Percentiles rank a stretch among this genome's conserved stretches.
phyloP scores from a whole-genome alignment of 805 yeast species.

The Pichia heedii region DNA sequence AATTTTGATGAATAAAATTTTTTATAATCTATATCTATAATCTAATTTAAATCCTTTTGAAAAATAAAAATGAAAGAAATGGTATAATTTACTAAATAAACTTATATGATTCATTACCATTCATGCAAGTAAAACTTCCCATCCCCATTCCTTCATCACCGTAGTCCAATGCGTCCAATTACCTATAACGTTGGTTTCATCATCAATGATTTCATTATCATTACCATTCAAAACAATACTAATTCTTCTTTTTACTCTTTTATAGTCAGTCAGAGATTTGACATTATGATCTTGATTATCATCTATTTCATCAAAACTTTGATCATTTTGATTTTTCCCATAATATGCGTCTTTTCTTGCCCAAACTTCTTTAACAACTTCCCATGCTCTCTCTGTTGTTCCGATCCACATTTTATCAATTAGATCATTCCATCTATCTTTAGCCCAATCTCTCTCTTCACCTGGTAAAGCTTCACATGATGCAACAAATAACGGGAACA shows the following conservation, averaged over 20 bases:
- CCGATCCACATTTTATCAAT: conserved; percentile 54
- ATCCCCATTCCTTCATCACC: conserved; percentile 68
- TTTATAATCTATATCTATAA: too few relatives aligned
- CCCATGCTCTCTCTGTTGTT: conserved; percentile 55
- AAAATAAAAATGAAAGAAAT: background rate
- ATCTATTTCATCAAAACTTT: background rate
- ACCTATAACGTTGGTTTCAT: conserved; percentile 31
- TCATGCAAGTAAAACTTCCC: conserved; percentile 59
- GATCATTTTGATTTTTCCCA: conserved; percentile 3
- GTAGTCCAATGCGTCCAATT: conserved; percentile 58
- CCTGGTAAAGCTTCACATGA: conserved; percentile 55
- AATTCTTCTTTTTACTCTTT: conserved; percentile 19
- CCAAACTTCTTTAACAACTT: conserved; percentile 69
- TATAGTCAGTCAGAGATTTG: conserved; percentile 12
- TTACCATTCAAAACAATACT: conserved; percentile 34
- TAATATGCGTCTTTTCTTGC: conserved; percentile 43
- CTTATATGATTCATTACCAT: background rate
- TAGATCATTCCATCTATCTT: conserved; percentile 46
- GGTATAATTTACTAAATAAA: background rate
- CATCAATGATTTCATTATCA: conserved; percentile 27
- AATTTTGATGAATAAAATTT: too few relatives aligned
- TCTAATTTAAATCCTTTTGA: background rate
- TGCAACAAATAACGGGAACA: conserved; percentile 55
- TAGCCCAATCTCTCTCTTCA: conserved; percentile 56
- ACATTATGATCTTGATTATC: conserved; percentile 2